phyloP scores from a whole-genome alignment of 805 yeast genomes.

The Saccharomycopsis microspora region DNA sequence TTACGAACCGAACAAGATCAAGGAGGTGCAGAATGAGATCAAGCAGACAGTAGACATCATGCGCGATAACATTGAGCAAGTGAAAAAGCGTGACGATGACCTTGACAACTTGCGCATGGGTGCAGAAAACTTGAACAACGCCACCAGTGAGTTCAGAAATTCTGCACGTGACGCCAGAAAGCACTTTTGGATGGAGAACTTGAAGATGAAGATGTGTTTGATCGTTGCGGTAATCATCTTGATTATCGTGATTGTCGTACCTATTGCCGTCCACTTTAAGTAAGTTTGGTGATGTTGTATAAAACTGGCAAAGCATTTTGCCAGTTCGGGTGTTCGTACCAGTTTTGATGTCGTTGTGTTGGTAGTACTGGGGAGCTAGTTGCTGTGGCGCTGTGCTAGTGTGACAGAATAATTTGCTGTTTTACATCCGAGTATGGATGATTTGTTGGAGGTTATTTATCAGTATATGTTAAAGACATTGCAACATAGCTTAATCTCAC shows the following conservation, averaged over 20 bases:
- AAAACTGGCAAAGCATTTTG: too few relatives aligned
- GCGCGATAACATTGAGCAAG: constrained; percentile 95
- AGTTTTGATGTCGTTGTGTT: too few relatives aligned
- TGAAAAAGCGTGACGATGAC: constrained; percentile 90
- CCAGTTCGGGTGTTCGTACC: too few relatives aligned
- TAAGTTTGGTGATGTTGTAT: not conserved
- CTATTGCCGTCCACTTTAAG: constrained; percentile 80
- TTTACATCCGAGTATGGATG: too few relatives aligned
- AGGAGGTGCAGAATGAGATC: constrained; percentile 62
- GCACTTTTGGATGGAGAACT: constrained; percentile 98
- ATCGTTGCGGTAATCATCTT: constrained; percentile 72
- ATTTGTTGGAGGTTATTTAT: too few relatives aligned
- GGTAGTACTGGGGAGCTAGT: too few relatives aligned
- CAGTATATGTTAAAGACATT: too few relatives aligned
- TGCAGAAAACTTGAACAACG: constrained; percentile 83
- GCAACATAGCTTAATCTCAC: too few relatives aligned
- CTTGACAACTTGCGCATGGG: constrained; percentile 85
- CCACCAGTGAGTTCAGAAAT: constrained; percentile 90
- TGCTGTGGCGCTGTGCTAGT: too few relatives aligned
- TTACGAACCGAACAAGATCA: constrained; percentile 29
- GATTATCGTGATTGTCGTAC: constrained; percentile 80
- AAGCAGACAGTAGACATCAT: constrained; percentile 95
- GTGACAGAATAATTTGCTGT: too few relatives aligned
- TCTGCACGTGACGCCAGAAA: constrained; percentile 96
- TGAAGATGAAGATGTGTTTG: constrained; percentile 90